Conservation (phyloP, 179 eudicot species). For the Amaranthus tricolor region DNA sequence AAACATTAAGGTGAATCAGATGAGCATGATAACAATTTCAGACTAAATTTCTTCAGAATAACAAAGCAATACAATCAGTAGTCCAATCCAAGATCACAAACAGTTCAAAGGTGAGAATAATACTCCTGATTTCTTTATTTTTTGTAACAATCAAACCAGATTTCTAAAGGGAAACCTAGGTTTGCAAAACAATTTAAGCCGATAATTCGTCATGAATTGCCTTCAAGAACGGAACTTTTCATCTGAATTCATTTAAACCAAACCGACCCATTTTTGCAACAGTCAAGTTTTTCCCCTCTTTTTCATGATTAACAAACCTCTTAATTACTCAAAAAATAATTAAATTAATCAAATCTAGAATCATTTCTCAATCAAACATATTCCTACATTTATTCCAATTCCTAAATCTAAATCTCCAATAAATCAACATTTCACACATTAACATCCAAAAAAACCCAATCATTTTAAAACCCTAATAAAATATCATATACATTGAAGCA, state of each 20-base stretch:
- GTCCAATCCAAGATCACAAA: not conserved
- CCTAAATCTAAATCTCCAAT: not conserved
- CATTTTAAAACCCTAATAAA: not conserved
- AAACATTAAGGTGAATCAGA: not conserved
- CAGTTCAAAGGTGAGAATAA: not conserved
- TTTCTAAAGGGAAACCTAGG: not conserved
- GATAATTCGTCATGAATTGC: not conserved
- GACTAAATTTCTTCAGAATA: not conserved
- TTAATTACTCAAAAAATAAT: too few species aligned
- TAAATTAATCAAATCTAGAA: too few species aligned
- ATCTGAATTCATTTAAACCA: not conserved
- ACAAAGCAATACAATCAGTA: not conserved
- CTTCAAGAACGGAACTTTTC: not conserved
- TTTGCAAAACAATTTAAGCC: not conserved
- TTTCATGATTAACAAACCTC: too few species aligned
- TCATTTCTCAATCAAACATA: too few species aligned
- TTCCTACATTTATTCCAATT: too few species aligned
- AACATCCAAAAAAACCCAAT: not conserved
- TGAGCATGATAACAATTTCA: slow-evolving; percentile 5
- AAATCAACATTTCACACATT: not conserved
- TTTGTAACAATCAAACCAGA: not conserved
- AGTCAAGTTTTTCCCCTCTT: too few species aligned
- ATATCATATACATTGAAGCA: not conserved
- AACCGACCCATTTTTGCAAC: too few species aligned
- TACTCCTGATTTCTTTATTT: not conserved